Base-by-base conservation (phyloP, 345 rosid species). In the Dipteronia sinensis region DNA sequence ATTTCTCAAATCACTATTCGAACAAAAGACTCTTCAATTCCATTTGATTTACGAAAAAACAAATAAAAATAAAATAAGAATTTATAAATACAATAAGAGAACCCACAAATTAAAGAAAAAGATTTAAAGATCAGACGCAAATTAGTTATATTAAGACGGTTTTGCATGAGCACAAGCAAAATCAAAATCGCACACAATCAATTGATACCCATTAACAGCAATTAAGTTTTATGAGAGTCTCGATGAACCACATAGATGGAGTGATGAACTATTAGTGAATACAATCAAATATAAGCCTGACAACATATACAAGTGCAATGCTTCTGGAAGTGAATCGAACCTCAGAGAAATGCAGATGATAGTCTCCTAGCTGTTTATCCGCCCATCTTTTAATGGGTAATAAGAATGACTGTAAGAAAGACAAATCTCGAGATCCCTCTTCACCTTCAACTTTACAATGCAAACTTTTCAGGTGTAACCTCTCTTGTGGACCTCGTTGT, bases 401-500 rank as follows among this genome's bases (percentile, higher is more conserved):
- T 85, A 96, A 87, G 85, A 89, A 91, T 38, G 99, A 96, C 75
- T 89, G 95, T 78, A 94, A 84, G 87, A 96, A 92, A 79, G 92
- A 82, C 53, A 88, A 59, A 64, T 81, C 85, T 19, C 69, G 78
- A 68, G 85, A 82, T 38, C 87, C 86, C 73, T 86, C 97, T 85
- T 85, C 93, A 61, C 87, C 90, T 73, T 90, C 93, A 78, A 91
- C 85, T 83, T 81, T 91, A 72, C 87, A 88, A 68, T 42, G 82
- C 87, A 96, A 89, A 84, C 89, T 89, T 85, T 90, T 89, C 88
- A 96, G 84, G 81, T 96, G 99, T 78, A 89, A 81, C 83, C 97
- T 92, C 90, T 96, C 99, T 76, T 94, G 98, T 65, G 98, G 98
- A 62, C 97, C 99, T 34, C 97, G 89, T 81, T 96, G 93, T 85